Base-by-base conservation (phyloP, 2,329 filamentous ascomycete species). In the Decorospora gaudefroyi region DNA sequence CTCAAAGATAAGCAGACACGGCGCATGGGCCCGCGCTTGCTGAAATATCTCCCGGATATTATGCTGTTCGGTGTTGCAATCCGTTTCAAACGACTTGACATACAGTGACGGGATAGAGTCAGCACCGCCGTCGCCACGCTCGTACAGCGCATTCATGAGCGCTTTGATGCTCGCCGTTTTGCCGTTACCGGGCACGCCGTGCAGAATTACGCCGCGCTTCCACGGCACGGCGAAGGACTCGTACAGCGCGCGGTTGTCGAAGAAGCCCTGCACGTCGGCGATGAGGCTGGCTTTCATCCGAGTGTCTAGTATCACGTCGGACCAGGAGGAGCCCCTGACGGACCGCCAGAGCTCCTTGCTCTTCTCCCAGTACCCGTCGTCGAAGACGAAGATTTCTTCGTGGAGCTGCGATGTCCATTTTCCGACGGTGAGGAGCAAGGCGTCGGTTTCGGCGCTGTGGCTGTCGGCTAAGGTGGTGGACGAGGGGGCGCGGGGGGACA, bases 121-220 rank as follows among this genome's bases (percentile, higher is more conserved):
- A 0, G 78, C 72, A 21, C 53, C 56, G 2, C 49, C 31, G 0
- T 73, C 64, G 17, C 76, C 72, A 13, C 78, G 74, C 13, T 75
- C 67, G 53, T 80, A 83, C 0, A 87, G 74, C 46, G 75, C 76
- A 55, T 85, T 76, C 82, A 87, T 87, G 57, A 83, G 80, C 0
- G 85, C 84, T 68, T 87, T 87, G 70, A 87, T 83, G 22, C 78
- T 82, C 54, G 87, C 85, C 0, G 84, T 87, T 70, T 87, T 87
- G 34, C 65, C 85, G 46, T 87, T 87, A 9, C 78, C 78, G 0
- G 78, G 82, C 0, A 83, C 80, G 0, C 83, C 84, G 49, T 86
- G 78, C 61, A 84, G 86, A 45, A 88, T 86, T 29, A 87, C 71
- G 0, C 84, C 84, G 32, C 84, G 72, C 74, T 88, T 88, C 85